Conservation (phyloP, 805 yeast genomes). For the Yarrowia keelungensis region DNA sequence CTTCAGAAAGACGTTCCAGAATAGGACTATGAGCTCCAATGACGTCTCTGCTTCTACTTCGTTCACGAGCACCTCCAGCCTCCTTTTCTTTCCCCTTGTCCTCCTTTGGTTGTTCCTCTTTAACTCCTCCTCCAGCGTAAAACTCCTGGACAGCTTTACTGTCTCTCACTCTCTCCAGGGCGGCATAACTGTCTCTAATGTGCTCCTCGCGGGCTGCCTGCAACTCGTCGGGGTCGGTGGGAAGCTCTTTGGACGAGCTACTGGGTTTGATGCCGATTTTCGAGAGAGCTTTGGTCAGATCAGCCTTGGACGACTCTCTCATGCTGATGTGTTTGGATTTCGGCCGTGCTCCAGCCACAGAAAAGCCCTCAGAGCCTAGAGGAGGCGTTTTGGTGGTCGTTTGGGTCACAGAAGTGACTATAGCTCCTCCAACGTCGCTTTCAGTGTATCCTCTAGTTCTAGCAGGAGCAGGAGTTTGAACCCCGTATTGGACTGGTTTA, state of each 20-base stretch:
- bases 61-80: not conserved
- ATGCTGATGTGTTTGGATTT: conserved; percentile 25
- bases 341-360: conserved; percentile 11
- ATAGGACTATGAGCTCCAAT: not conserved
- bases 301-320: conserved; percentile 30
- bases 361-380: conserved; percentile 14
- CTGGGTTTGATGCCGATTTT: conserved; percentile 36
- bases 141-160: conserved; percentile 17
- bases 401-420: not conserved
- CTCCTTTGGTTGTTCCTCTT: not conserved
- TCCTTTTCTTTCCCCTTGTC: not conserved
- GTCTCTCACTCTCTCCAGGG: conserved; percentile 24
- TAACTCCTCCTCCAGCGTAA: conserved; percentile 1
- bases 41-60: conserved; percentile 15
- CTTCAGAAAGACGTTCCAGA: conserved; percentile 1
- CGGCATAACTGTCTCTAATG: conserved; percentile 33
- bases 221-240: conserved; percentile 6
- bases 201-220: conserved; percentile 31
- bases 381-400: conserved; percentile 9
- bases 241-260: not conserved
- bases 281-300: conserved; percentile 28
- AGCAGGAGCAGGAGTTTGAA: conserved; percentile 10
- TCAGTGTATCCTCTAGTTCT: conserved; percentile 32
- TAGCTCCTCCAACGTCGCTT: conserved; percentile 16
- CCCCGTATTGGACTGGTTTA: conserved; percentile 31